phyloP scores from a whole-genome alignment of 1,284 basidiomycete genomes.

The Rhodotorula glutinis region DNA sequence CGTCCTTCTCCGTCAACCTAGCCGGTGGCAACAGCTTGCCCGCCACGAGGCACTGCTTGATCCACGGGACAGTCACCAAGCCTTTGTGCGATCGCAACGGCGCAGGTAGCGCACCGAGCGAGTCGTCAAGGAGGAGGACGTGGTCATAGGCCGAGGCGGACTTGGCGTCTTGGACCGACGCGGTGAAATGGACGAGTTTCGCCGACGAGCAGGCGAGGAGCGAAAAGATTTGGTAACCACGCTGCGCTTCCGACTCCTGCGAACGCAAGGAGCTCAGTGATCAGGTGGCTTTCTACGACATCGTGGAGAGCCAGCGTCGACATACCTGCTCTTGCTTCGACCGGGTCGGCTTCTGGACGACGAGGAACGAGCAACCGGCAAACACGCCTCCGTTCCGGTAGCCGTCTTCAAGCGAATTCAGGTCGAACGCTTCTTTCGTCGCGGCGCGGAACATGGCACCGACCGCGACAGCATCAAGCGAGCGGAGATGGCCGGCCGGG shows the following conservation, averaged over 20 bases:
- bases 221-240: slow-evolving; percentile 23
- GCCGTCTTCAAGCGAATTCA: slow-evolving; percentile 52
- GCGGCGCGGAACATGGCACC: slow-evolving; percentile 67
- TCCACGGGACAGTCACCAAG: slow-evolving; percentile 61
- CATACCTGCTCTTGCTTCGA: slow-evolving; percentile 2
- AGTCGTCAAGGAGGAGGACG: slow-evolving; percentile 61
- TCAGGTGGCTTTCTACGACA: too few relatives aligned
- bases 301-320: background rate
- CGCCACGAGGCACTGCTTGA: slow-evolving; percentile 73
- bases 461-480: slow-evolving; percentile 55
- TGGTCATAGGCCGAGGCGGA: slow-evolving; percentile 58
- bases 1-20: slow-evolving; percentile 11
- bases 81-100: slow-evolving; percentile 49
- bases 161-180: slow-evolving; percentile 50
- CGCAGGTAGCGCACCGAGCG: slow-evolving; percentile 2
- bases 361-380: slow-evolving; percentile 39
- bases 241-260: slow-evolving; percentile 48
- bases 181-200: slow-evolving; percentile 59
- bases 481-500: slow-evolving; percentile 62
- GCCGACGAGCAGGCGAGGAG: slow-evolving; percentile 72
- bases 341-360: slow-evolving; percentile 10
- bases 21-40: slow-evolving; percentile 48
- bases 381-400: slow-evolving; percentile 60
- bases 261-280: slow-evolving; percentile 48
- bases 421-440: slow-evolving; percentile 51